phyloP scores from a whole-genome alignment of 1,139 yeast genomes.

The Lipomyces yarrowii region DNA sequence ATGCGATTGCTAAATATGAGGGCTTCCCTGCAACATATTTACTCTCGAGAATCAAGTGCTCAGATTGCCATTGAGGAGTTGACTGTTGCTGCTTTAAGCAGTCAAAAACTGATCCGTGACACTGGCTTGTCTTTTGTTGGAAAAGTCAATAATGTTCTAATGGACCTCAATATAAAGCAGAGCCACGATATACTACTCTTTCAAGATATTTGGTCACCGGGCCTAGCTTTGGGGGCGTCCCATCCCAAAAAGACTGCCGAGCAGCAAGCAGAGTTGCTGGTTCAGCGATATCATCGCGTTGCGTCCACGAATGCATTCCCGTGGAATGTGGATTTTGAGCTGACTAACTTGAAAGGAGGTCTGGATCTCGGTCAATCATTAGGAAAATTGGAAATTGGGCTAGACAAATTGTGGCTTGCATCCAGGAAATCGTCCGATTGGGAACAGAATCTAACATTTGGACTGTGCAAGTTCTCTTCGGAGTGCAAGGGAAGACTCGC shows the following conservation, averaged over 20 bases:
- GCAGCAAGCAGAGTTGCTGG: constrained; percentile 48
- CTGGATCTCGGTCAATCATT: constrained; percentile 84
- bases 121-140: constrained; percentile 48
- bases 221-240: constrained; percentile 28
- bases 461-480: constrained; percentile 57
- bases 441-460: constrained; percentile 70
- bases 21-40: constrained; percentile 83
- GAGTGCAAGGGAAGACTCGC: constrained; percentile 77
- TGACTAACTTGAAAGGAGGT: constrained; percentile 56
- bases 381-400: constrained; percentile 59
- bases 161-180: constrained; percentile 78
- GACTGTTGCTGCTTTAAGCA: constrained; percentile 25
- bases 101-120: constrained; percentile 18
- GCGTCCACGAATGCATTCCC: constrained; percentile 70
- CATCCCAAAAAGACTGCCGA: constrained; percentile 21
- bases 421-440: constrained; percentile 68
- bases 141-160: constrained; percentile 57
- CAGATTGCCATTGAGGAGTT: constrained; percentile 50
- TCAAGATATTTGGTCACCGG: constrained; percentile 80
- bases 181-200: constrained; percentile 83
- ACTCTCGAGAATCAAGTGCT: constrained; percentile 87
- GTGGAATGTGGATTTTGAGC: constrained; percentile 66
- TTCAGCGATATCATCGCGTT: constrained; percentile 60
- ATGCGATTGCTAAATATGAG: constrained; percentile 56
- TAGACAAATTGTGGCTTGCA: constrained; percentile 69